Percentiles rank a stretch among this genome's conserved stretches.
These are phyloP conservation scores for Tubosaeta sp. DNA, from an alignment of 768 basidiomycete species.

Conservation along the genomic window DNA sequence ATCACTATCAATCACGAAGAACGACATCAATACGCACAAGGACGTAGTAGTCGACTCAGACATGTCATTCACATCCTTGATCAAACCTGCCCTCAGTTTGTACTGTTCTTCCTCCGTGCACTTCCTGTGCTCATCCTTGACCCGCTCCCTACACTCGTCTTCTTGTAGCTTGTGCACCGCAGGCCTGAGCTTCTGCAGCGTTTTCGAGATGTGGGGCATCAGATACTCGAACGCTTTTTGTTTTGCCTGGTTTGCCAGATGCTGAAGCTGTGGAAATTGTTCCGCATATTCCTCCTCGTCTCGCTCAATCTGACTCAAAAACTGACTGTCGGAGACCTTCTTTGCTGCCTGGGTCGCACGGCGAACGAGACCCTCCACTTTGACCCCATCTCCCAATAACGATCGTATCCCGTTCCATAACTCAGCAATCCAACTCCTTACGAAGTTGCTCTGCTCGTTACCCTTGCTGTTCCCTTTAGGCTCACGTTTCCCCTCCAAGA, in stretches of 20 bases:
- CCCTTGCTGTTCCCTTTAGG: not conserved
- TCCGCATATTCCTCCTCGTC: not conserved
- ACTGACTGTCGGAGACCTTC: constrained; percentile 8
- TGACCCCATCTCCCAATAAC: not conserved
- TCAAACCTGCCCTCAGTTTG: constrained; percentile 14
- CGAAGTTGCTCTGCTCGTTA: not conserved
- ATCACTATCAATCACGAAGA: not conserved
- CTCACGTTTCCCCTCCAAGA: constrained; percentile 5
- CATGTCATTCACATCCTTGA: constrained; percentile 14
- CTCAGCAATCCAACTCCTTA: no score
- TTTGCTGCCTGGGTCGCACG: not conserved
- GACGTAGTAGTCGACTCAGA: constrained; percentile 5
- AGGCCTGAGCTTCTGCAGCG: constrained; percentile 2
- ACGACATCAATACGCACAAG: constrained; percentile 4
- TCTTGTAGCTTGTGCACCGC: constrained; percentile 9
- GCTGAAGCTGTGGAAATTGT: not conserved
- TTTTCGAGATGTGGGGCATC: not conserved
- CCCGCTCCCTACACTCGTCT: not conserved
- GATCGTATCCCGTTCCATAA: no score
- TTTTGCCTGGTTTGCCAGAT: not conserved
- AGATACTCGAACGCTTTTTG: not conserved
- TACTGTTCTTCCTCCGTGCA: no score
- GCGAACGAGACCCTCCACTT: constrained; percentile 3
- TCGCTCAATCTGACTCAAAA: constrained; percentile 11
- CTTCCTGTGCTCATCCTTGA: not conserved